These are phyloP conservation scores for Escallonia herrerae DNA, from an alignment of 129 eudicot species.

Conservation along the genomic window DNA sequence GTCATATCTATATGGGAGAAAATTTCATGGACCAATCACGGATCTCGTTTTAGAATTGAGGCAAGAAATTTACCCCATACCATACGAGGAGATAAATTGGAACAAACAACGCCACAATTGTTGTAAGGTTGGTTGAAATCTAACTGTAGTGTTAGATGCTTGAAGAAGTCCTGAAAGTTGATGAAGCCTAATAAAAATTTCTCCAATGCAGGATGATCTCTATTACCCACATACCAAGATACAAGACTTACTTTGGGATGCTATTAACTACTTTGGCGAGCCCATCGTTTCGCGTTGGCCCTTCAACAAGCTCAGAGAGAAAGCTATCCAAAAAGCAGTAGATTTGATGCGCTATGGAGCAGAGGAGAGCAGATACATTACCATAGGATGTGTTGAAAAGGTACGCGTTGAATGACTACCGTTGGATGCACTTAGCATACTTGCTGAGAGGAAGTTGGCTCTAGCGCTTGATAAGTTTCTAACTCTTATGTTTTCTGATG, in stretches of 20 bases:
- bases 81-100: slow-evolving; percentile 53
- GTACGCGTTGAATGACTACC: slow-evolving; percentile 12
- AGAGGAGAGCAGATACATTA: slow-evolving; percentile 54
- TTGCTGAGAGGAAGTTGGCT: no score
- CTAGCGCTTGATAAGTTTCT: not conserved
- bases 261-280: slow-evolving; percentile 47
- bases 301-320: slow-evolving; percentile 52
- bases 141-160: no score
- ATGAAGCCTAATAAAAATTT: no score
- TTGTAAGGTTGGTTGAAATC: slow-evolving; percentile 25
- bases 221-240: slow-evolving; percentile 45
- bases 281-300: slow-evolving; percentile 61
- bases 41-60: slow-evolving; percentile 50
- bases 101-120: slow-evolving; percentile 54
- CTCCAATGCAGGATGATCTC: slow-evolving; percentile 27
- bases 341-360: slow-evolving; percentile 56
- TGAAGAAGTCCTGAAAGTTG: no score
- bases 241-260: slow-evolving; percentile 65
- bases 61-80: slow-evolving; percentile 39
- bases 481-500: not conserved
- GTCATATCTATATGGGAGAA: slow-evolving; percentile 53
- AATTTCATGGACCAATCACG: slow-evolving; percentile 49
- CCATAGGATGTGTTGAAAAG: slow-evolving; percentile 56
- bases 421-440: no score
- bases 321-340: slow-evolving; percentile 38